Conservation (phyloP, 768 basidiomycete genomes). For the Boletus reticuloceps region DNA sequence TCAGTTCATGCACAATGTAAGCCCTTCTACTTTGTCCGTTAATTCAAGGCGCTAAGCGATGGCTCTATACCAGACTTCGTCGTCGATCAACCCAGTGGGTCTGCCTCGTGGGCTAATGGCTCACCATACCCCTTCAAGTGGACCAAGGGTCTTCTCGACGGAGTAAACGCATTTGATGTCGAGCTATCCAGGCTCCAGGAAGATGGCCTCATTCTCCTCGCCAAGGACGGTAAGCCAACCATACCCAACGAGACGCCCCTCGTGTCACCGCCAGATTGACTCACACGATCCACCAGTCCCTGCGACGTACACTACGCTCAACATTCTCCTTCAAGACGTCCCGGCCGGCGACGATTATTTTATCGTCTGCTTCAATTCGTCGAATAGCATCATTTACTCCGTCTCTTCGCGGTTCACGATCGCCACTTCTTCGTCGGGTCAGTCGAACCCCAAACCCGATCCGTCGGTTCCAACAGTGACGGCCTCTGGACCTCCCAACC, state of each 20-base stretch:
- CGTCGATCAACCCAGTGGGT: constrained; percentile 20
- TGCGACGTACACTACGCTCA: constrained; percentile 40
- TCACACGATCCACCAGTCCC: constrained; percentile 33
- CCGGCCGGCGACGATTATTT: constrained; percentile 77
- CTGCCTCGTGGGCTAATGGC: constrained; percentile 26
- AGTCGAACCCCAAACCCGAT: constrained; percentile 36
- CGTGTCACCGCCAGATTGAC: no score
- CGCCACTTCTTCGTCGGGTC: constrained; percentile 34
- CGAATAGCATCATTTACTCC: constrained; percentile 59
- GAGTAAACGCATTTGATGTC: constrained; percentile 62
- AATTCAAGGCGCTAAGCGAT: not conserved
- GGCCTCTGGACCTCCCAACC: constrained; percentile 62
- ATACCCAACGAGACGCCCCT: rapidly evolving
- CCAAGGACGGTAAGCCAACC: constrained; percentile 54
- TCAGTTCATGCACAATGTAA: constrained; percentile 21
- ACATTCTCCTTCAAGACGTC: constrained; percentile 60
- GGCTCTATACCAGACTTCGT: constrained; percentile 22
- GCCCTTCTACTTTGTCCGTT: not conserved
- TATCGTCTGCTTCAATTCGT: constrained; percentile 70
- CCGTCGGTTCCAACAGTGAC: constrained; percentile 61
- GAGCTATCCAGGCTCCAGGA: constrained; percentile 60
- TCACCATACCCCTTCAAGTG: constrained; percentile 49
- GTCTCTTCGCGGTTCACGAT: constrained; percentile 66
- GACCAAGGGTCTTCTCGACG: constrained; percentile 65
- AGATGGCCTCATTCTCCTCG: constrained; percentile 64